Base-by-base conservation (phyloP, 805 yeast genomes). In the Ogataea dorogensis region DNA sequence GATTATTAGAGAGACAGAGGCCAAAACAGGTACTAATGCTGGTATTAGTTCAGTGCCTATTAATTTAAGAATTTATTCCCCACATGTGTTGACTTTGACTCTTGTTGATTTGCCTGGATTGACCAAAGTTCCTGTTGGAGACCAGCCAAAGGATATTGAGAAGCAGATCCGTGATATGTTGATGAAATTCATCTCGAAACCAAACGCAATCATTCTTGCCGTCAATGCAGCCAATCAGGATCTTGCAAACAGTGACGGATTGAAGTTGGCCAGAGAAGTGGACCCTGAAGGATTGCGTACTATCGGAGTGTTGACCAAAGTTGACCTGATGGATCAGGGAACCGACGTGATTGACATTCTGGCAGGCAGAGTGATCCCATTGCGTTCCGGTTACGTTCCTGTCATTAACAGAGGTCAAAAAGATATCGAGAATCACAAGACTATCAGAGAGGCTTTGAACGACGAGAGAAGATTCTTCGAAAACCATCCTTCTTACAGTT, bases 111-210 rank as follows among this genome's bases (percentile, higher is more conserved):
- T 93, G 54, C 98, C 98, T 7, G 98, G 98, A 43, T 75, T 93
- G 55, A 93, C 98, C 25, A 93, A 93, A 61, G 98, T 93, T 24
- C 98, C 98, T 4, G 96, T 93, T 38, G 98, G 98, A 32, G 98
- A 93, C 65, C 98, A 93, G 65, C 98, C 98, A 37, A 83, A 85
- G 53, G 98, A 93, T 63, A 93, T 93, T 49, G 98, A 93, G 67
- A 79, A 75, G 47, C 97, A 87, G 65, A 93, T 93, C 54, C 81
- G 88, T 56, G 95, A 88, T 47, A 82, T 93, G 87, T 71, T 93
- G 31, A 72, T 93, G 73, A 89, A 88, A 63, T 93, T 83, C 59
- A 89, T 93, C 48, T 82, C 96, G 17, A 88, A 88, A 54, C 98
- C 98, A 40, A 91, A 93, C 55, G 95, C 97, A 43, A 86, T 93